These are phyloP conservation scores for Bipolaris cookei DNA, from an alignment of 2,329 filamentous ascomycete genomes.

Conservation along the genomic window DNA sequence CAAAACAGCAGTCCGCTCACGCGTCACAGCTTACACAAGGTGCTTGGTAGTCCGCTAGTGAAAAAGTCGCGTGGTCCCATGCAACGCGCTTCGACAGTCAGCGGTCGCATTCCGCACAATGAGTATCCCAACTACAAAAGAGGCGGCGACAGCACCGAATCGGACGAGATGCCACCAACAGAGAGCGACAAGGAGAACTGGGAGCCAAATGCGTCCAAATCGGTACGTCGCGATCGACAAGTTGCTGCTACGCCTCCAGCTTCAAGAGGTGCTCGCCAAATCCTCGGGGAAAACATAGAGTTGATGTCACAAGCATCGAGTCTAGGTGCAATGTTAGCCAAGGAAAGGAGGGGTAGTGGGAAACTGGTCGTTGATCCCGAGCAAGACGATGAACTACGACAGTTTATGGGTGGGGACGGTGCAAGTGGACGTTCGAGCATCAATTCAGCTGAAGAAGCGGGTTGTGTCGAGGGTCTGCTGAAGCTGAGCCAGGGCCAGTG, in stretches of 20 bases:
- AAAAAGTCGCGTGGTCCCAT: conserved; percentile 46
- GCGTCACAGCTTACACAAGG: conserved; percentile 37
- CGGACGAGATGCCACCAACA: conserved; percentile 60
- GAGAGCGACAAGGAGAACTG: conserved; percentile 98
- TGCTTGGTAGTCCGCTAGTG: conserved; percentile 42
- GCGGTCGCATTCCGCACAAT: conserved; percentile 44
- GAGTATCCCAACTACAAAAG: conserved; percentile 26
- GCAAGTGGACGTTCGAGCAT: conserved; percentile 61
- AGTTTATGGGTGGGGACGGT: conserved; percentile 73
- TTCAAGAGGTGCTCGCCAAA: conserved; percentile 45
- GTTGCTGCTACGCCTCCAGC: conserved; percentile 39
- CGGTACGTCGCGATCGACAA: conserved; percentile 38
- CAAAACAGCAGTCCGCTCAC: conserved; percentile 65
- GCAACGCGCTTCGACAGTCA: conserved; percentile 45
- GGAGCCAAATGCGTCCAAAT: conserved; percentile 54
- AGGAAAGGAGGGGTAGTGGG: conserved; percentile 37
- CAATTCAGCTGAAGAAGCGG: conserved; percentile 68
- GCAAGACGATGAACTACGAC: conserved; percentile 69
- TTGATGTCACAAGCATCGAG: conserved; percentile 49
- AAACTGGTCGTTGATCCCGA: conserved; percentile 51
- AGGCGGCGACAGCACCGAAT: conserved; percentile 43
- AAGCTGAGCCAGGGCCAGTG: conserved; percentile 93
- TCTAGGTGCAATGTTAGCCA: conserved; percentile 47
- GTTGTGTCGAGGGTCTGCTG: conserved; percentile 86
- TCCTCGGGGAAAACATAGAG: conserved; percentile 57